Evolutionary conservation across 805 yeast species (phyloP).

Genomic region (Yamadazyma philogaea): DNA sequence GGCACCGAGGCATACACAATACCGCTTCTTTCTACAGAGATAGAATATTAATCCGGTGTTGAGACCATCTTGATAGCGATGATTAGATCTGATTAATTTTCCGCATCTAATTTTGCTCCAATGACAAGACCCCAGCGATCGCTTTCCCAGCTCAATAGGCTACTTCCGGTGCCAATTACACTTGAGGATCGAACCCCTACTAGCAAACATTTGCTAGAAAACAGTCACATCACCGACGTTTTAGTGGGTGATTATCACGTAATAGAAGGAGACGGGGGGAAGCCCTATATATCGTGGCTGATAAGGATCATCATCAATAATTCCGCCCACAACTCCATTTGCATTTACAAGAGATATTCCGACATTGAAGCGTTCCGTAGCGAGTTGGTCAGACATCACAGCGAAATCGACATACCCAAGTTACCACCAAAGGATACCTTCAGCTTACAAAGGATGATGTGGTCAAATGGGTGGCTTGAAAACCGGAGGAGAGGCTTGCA

Average conservation of each 20-base stretch:
- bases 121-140: conserved; percentile 17
- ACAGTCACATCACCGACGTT: conserved; percentile 39
- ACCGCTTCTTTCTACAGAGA: no score
- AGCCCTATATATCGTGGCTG: conserved; percentile 38
- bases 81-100: neutral
- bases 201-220: conserved; percentile 16
- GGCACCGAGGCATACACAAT: neutral
- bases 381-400: conserved; percentile 43
- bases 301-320: conserved; percentile 37
- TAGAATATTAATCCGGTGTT: no score
- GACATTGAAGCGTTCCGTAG: conserved; percentile 54
- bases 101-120: neutral
- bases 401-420: conserved; percentile 37
- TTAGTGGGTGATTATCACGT: conserved; percentile 40
- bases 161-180: conserved; percentile 39
- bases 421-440: conserved; percentile 52
- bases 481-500: conserved; percentile 55
- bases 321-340: conserved; percentile 38
- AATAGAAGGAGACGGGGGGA: conserved; percentile 37
- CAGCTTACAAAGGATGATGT: conserved; percentile 36
- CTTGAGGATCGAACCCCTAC: conserved; percentile 20
- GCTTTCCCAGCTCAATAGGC: conserved; percentile 23
- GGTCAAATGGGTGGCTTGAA: conserved; percentile 48
- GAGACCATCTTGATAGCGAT: neutral
- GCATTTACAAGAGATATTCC: conserved; percentile 57